phyloP scores from a whole-genome alignment of 108 stramenopile genomes.

The Chaetoceros tenuissimus region DNA sequence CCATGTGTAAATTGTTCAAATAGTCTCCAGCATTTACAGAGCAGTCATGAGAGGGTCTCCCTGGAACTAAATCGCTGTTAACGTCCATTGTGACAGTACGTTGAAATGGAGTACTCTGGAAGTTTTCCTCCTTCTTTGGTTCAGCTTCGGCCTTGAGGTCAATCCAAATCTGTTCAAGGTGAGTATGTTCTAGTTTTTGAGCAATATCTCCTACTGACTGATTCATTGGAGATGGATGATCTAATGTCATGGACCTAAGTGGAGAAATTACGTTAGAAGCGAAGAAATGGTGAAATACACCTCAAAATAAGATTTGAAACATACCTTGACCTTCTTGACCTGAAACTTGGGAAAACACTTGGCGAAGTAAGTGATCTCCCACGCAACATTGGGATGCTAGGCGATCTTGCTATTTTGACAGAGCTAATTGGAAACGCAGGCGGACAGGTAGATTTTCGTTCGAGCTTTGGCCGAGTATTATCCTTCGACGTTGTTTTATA shows the following conservation, averaged over 20 bases:
- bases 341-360: background rate
- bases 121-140: no score
- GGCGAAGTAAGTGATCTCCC: background rate
- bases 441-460: background rate
- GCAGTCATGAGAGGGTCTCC: no score
- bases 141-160: no score
- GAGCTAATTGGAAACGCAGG: background rate
- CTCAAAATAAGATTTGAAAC: background rate
- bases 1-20: no score
- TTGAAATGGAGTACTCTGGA: no score
- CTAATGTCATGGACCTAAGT: background rate
- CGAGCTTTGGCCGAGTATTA: constrained; percentile 3
- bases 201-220: background rate
- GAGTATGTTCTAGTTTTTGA: background rate
- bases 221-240: background rate
- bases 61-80: no score
- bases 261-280: no score
- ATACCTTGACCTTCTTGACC: background rate
- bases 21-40: no score
- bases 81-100: no score
- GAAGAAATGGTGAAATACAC: no score
- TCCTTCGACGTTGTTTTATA: constrained; percentile 13
- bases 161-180: no score
- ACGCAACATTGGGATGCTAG: background rate
- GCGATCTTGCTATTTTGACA: background rate